Percentiles rank a stretch among this genome's conserved stretches.
These are phyloP conservation scores for Dioscorea cayenensis DNA, from an alignment of 116 monocot species.

Conservation along the genomic window DNA sequence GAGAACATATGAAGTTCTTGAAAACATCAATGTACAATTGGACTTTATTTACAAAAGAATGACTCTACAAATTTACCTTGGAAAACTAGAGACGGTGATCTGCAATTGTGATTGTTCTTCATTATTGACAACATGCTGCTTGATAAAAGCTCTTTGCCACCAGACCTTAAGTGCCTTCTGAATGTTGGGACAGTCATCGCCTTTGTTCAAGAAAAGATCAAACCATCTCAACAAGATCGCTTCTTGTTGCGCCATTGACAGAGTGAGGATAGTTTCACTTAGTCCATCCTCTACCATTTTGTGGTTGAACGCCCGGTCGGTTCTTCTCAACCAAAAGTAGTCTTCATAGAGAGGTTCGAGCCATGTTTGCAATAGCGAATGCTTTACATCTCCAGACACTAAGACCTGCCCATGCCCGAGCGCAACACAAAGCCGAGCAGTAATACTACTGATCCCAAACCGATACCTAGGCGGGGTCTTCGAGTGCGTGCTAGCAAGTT, in stretches of 20 bases:
- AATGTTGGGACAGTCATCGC: constrained; percentile 81
- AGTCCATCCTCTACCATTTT: constrained; percentile 68
- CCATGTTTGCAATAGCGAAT: constrained; percentile 52
- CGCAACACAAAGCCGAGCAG: constrained; percentile 55
- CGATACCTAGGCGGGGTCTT: constrained; percentile 44
- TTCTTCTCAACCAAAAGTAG: constrained; percentile 71
- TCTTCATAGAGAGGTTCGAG: constrained; percentile 69
- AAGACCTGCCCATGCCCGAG: constrained; percentile 61
- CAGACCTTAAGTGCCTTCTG: constrained; percentile 75
- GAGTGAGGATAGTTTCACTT: constrained; percentile 62
- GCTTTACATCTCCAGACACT: constrained; percentile 35
- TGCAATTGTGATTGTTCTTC: constrained; percentile 23
- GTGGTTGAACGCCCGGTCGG: constrained; percentile 33
- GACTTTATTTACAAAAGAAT: neutral
- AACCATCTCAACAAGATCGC: constrained; percentile 66
- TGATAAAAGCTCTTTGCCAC: constrained; percentile 82
- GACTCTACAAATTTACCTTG: neutral
- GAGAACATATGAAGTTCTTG: constrained; percentile 1
- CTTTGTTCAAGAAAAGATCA: constrained; percentile 56
- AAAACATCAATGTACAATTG: too few relatives aligned
- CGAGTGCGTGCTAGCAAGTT: constrained; percentile 51
- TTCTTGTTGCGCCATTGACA: constrained; percentile 69
- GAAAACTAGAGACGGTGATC: constrained; percentile 15
- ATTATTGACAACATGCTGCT: constrained; percentile 16
- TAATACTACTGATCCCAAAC: constrained; percentile 60